Percentiles rank a stretch among this genome's conserved stretches.
phyloP scores from a whole-genome alignment of 768 basidiomycete species.

The Coprinopsis strossmayeri region DNA sequence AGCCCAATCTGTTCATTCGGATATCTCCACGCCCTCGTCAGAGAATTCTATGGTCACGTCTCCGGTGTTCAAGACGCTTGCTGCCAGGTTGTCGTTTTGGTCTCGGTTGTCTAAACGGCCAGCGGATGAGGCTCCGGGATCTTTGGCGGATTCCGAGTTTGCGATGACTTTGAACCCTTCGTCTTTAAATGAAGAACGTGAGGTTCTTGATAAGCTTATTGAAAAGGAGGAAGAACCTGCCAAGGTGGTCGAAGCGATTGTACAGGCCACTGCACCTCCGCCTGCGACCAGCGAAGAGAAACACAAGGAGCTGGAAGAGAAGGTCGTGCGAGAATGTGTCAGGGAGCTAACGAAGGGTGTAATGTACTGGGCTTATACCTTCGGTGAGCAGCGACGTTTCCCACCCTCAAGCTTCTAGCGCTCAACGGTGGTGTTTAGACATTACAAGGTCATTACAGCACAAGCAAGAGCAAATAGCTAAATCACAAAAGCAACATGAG shows the following conservation, averaged over 20 bases:
- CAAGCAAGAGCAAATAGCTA: slow-evolving; percentile 61
- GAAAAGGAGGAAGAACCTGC: slow-evolving; percentile 39
- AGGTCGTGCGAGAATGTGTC: slow-evolving; percentile 75
- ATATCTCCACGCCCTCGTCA: slow-evolving; percentile 50
- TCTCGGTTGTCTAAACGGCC: slow-evolving; percentile 48
- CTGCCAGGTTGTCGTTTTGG: slow-evolving; percentile 73
- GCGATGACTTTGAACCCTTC: slow-evolving; percentile 6
- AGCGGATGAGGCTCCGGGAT: not conserved
- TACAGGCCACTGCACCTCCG: slow-evolving; percentile 54
- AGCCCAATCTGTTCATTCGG: slow-evolving; percentile 39
- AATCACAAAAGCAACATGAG: slow-evolving; percentile 49
- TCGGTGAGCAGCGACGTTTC: slow-evolving; percentile 45
- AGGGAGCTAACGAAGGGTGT: slow-evolving; percentile 74
- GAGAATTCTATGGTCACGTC: slow-evolving; percentile 37
- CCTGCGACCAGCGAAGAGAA: slow-evolving; percentile 60
- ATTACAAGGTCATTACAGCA: slow-evolving; percentile 79
- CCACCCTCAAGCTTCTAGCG: not conserved
- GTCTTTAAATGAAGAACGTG: slow-evolving; percentile 23
- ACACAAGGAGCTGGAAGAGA: slow-evolving; percentile 72
- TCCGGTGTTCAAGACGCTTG: slow-evolving; percentile 57
- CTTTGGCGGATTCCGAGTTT: slow-evolving; percentile 1
- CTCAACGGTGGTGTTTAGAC: slow-evolving; percentile 35
- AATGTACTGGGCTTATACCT: slow-evolving; percentile 87
- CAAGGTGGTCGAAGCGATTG: slow-evolving; percentile 49
- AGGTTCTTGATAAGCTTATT: slow-evolving; percentile 38